Evolutionary conservation across 2,329 filamentous ascomycete species (phyloP).

Genomic region (Fusarium phyllophilum): DNA sequence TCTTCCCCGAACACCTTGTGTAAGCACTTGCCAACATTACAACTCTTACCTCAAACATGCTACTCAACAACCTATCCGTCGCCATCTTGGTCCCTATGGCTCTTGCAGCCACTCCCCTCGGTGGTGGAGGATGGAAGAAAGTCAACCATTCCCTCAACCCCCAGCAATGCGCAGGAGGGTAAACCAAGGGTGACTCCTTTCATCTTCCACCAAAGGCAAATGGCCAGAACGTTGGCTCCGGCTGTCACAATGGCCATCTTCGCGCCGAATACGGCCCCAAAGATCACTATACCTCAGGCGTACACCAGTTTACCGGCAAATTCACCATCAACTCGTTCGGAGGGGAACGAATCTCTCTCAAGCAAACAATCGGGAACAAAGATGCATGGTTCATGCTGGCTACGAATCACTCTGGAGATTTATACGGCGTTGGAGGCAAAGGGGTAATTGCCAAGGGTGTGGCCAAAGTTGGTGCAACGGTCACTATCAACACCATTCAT

Average conservation of each 20-base stretch:
- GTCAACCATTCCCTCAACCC: neutral
- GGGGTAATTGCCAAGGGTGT: neutral
- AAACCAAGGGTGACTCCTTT: neutral
- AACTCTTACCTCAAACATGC: neutral
- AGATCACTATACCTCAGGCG: neutral
- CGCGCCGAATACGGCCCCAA: neutral
- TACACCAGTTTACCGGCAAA: neutral
- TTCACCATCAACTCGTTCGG: neutral
- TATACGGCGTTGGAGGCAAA: neutral
- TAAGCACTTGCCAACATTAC: neutral
- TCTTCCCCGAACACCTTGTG: neutral
- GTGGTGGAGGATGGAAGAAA: neutral
- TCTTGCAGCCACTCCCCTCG: neutral
- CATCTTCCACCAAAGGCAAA: neutral
- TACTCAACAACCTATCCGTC: neutral
- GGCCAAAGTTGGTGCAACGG: neutral
- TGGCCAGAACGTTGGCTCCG: neutral
- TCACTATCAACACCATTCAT: neutral
- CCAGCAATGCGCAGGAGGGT: neutral
- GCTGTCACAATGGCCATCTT: neutral
- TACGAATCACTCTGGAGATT: neutral
- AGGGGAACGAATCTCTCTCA: neutral
- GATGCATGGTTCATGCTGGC: neutral
- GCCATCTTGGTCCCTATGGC: neutral
- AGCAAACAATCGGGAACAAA: neutral